Percentiles rank a stretch among this genome's conserved stretches.
phyloP scores from a whole-genome alignment of 768 basidiomycete species.

The Gloeostereum incarnatum region DNA sequence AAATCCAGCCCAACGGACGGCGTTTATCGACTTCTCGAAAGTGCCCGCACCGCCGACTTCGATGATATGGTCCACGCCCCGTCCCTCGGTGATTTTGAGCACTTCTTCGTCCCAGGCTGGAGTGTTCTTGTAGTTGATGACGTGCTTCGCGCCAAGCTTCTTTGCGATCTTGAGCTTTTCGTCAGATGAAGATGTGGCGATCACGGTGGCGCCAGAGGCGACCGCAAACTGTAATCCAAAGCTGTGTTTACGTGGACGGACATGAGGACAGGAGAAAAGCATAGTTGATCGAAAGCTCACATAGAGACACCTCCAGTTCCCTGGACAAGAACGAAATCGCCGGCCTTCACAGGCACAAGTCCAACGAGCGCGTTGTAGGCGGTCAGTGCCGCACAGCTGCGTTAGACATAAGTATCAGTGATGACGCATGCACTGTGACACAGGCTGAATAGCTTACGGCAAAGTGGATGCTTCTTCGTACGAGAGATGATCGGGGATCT shows the following conservation, averaged over 20 bases:
- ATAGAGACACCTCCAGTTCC: slow-evolving; percentile 34
- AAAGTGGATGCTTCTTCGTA: slow-evolving; percentile 39
- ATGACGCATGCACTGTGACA: too few relatives aligned
- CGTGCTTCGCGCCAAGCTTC: slow-evolving; percentile 29
- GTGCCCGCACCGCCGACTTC: slow-evolving; percentile 44
- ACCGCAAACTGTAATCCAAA: slow-evolving; percentile 41
- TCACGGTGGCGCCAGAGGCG: slow-evolving; percentile 37
- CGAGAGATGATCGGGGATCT: slow-evolving; percentile 30
- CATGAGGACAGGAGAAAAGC: background rate
- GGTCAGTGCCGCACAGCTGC: slow-evolving; percentile 31
- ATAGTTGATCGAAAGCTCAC: too few relatives aligned
- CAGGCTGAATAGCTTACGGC: too few relatives aligned
- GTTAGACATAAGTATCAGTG: slow-evolving; percentile 1
- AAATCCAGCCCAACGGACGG: slow-evolving; percentile 30
- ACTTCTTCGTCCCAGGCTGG: slow-evolving; percentile 42
- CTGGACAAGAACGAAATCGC: slow-evolving; percentile 36
- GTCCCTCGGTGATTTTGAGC: slow-evolving; percentile 19
- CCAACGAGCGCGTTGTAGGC: slow-evolving; percentile 39
- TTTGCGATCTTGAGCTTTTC: slow-evolving; percentile 31
- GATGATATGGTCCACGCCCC: slow-evolving; percentile 13
- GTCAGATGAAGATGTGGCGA: slow-evolving; percentile 42
- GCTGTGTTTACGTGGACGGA: slow-evolving; percentile 10
- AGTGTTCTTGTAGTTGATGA: slow-evolving; percentile 42
- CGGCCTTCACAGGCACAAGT: slow-evolving; percentile 27
- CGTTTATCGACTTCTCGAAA: slow-evolving; percentile 30